Evolutionary conservation across 2,329 filamentous ascomycete genomes (phyloP), one percentile per base, ranked within the genome.

Genomic region (Hirsutella minnesotensis): DNA sequence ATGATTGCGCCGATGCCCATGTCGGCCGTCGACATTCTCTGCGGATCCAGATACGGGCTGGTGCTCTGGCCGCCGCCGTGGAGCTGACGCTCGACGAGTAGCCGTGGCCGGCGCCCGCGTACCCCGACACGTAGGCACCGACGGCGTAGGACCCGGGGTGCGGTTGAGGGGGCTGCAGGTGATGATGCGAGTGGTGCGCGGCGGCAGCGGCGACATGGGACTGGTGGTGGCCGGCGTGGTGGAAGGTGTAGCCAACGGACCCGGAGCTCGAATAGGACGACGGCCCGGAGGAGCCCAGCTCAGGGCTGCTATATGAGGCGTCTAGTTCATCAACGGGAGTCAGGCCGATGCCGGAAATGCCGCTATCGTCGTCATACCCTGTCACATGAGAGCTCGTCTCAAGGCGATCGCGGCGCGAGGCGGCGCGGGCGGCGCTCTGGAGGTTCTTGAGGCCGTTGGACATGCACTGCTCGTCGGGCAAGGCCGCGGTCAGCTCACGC

Each of bases 391-490:
- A 56, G 49, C 56, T 56, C 46, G 54, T 64, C 62, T 73, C 73
- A 52, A 75, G 64, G 46, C 75, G 76, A 65, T 79, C 80, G 54
- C 80, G 80, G 50, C 80, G 77, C 45, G 75, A 70, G 45, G 75
- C 77, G 44, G 80, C 74, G 47, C 83, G 77, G 49, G 79, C 73
- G 41, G 79, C 76, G 52, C 79, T 78, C 58, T 83, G 80, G 45
- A 92, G 73, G 61, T 86, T 88, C 66, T 88, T 90, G 53, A 90
- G 68, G 30, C 86, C 86, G 56, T 83, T 84, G 59, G 83, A 80
- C 79, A 92, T 86, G 64, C 83, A 87, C 85, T 41, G 24, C 9
- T 9, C 5, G 16, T 13, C n/a, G 16, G 7, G n/a, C 5, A 5
- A 18, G 7, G n/a, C 4, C 9, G 13, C 13, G 9, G 36, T 39